These are phyloP conservation scores for Aureobasidium sp. DNA, from an alignment of 2,329 filamentous ascomycete genomes.

Conservation along the genomic window DNA sequence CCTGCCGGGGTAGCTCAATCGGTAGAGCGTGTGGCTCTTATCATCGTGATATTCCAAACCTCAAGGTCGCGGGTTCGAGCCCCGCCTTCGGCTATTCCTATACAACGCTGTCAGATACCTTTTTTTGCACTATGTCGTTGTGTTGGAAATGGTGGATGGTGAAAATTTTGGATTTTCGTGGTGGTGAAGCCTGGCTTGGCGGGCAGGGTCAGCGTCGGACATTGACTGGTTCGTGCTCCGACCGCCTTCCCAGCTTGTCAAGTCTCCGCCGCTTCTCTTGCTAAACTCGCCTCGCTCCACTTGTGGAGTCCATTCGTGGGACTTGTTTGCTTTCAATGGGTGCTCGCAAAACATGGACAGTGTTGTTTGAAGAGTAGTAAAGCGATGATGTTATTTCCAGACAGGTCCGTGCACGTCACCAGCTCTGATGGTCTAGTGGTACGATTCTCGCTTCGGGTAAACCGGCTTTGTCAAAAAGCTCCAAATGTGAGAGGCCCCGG, in stretches of 20 bases:
- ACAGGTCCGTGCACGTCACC: too few relatives aligned
- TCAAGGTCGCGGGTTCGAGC: constrained; percentile 19
- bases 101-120: neutral
- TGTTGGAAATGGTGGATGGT: neutral
- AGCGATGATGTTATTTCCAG: too few relatives aligned
- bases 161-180: neutral
- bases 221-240: too few relatives aligned
- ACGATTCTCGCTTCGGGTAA: neutral
- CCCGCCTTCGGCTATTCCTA: constrained; percentile 2
- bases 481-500: constrained; percentile 8
- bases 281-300: too few relatives aligned
- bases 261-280: too few relatives aligned
- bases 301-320: too few relatives aligned
- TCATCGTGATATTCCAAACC: constrained; percentile 14
- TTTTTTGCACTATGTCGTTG: neutral
- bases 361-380: too few relatives aligned
- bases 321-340: too few relatives aligned
- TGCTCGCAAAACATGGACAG: too few relatives aligned
- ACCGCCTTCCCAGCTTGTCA: too few relatives aligned
- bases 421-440: neutral
- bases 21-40: constrained; percentile 43
- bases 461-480: neutral
- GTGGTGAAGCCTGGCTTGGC: neutral
- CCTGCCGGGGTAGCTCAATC: constrained; percentile 42
- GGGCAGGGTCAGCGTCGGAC: neutral